Percentiles rank a stretch among this genome's conserved stretches.
Conservation (phyloP, 139 green algal species). For the Raphidocelis subcapitata region DNA sequence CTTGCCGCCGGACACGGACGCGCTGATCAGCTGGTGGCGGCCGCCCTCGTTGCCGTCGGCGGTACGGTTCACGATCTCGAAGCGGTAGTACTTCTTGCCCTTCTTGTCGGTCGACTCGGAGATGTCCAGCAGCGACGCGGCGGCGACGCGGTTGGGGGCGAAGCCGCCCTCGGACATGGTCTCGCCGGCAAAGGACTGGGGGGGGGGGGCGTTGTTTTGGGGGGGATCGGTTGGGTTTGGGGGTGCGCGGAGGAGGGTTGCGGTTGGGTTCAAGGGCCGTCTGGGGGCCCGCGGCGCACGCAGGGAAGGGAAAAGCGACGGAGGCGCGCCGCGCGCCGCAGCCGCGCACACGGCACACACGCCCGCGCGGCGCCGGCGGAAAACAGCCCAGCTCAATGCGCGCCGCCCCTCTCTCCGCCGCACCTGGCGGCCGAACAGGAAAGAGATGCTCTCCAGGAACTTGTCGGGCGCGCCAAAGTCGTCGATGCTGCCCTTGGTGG, state of each 20-base stretch:
- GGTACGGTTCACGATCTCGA: not conserved
- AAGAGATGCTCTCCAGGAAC: constrained; percentile 81
- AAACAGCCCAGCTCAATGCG: not conserved
- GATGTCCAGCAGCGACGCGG: constrained; percentile 84
- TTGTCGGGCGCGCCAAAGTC: constrained; percentile 83
- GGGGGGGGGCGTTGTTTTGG: too few relatives aligned
- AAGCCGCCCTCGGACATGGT: constrained; percentile 96
- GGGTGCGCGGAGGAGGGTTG: too few relatives aligned
- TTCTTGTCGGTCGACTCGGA: constrained; percentile 81
- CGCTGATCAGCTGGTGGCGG: constrained; percentile 93
- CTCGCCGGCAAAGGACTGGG: constrained; percentile 56
- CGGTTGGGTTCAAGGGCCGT: too few relatives aligned
- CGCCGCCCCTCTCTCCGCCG: constrained; percentile 39
- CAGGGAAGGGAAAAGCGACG: too few relatives aligned
- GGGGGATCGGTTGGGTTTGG: too few relatives aligned
- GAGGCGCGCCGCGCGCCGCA: too few relatives aligned
- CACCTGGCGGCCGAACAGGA: constrained; percentile 86
- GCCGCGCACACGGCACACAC: too few relatives aligned
- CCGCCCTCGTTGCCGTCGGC: constrained; percentile 97
- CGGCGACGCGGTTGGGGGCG: constrained; percentile 75
- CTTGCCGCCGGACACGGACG: constrained; percentile 83
- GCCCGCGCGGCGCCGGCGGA: too few relatives aligned
- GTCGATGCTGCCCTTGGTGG: constrained; percentile 80
- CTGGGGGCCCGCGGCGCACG: too few relatives aligned
- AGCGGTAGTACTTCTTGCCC: constrained; percentile 96